Evolutionary conservation across 768 basidiomycete genomes (phyloP).

Genomic region (Tulasnella sp.): DNA sequence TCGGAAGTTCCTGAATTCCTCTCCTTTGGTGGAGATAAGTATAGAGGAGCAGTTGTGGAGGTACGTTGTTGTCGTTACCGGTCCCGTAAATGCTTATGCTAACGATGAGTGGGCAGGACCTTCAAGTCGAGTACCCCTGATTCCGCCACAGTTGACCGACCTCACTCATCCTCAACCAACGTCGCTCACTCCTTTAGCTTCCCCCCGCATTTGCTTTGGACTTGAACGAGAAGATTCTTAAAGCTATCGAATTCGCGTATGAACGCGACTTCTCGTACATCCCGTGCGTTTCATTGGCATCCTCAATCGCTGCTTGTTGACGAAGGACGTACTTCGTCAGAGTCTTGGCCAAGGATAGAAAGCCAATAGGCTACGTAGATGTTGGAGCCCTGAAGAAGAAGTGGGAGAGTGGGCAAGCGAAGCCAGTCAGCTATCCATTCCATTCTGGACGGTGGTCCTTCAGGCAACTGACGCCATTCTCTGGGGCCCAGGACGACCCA

Average conservation of each 20-base stretch:
- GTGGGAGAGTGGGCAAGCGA: conserved; percentile 66
- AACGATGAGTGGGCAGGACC: background rate
- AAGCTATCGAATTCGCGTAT: conserved; percentile 80
- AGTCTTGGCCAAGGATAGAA: conserved; percentile 62
- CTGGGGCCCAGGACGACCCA: conserved; percentile 50
- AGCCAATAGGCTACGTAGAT: conserved; percentile 79
- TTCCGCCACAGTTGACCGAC: background rate
- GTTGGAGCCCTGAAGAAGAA: conserved; percentile 63
- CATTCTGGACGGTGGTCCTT: conserved; percentile 7
- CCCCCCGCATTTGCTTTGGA: conserved; percentile 84
- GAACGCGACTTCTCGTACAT: conserved; percentile 92
- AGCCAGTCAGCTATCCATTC: conserved; percentile 49
- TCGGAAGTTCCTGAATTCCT: background rate
- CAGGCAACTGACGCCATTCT: background rate
- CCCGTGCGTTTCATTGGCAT: conserved; percentile 47
- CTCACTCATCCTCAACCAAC: conserved; percentile 29
- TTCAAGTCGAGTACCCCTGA: conserved; percentile 4
- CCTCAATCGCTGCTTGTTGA: conserved; percentile 20
- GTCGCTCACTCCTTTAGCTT: conserved; percentile 20
- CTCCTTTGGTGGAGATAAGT: conserved; percentile 37
- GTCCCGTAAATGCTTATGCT: conserved; percentile 34
- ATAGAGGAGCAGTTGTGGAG: conserved; percentile 87
- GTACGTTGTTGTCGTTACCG: conserved; percentile 54
- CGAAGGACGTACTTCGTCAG: conserved; percentile 34
- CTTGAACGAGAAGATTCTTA: conserved; percentile 56